Conservation (phyloP, 345 rosid species). For the Aegle marmelos region DNA sequence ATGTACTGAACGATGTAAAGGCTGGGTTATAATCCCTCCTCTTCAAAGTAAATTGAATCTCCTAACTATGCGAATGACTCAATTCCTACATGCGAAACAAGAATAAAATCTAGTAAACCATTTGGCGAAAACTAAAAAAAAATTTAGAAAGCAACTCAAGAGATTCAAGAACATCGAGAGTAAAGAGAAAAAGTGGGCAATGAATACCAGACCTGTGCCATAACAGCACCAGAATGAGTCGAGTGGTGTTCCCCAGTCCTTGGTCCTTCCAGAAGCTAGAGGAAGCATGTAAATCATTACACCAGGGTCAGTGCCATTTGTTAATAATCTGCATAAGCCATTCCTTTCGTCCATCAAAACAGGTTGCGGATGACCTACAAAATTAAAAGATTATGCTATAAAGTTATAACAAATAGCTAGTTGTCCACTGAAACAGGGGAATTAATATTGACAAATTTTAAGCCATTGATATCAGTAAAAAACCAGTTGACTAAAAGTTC, state of each 20-base stretch:
- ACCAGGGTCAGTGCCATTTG: constrained; percentile 48
- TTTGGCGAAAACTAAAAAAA: neutral
- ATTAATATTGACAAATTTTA: no score
- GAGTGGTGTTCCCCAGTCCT: constrained; percentile 43
- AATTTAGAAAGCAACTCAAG: neutral
- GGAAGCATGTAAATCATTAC: constrained; percentile 57
- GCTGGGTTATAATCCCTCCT: constrained; percentile 52
- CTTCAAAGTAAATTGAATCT: constrained; percentile 86
- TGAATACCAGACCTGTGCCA: constrained; percentile 35
- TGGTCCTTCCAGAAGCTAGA: constrained; percentile 35
- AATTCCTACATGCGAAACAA: constrained; percentile 40
- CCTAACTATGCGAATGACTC: constrained; percentile 91
- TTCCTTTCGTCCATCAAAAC: constrained; percentile 49
- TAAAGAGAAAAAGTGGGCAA: neutral
- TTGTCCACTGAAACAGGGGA: no score
- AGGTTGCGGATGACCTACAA: constrained; percentile 43
- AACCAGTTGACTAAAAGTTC: no score
- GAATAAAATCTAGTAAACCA: neutral
- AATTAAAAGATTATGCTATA: neutral
- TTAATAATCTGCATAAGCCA: constrained; percentile 48
- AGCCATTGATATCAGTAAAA: no score
- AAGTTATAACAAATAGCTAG: neutral
- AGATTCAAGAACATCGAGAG: no score
- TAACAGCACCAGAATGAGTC: constrained; percentile 56
- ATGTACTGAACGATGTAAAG: constrained; percentile 79